phyloP scores from a whole-genome alignment of 1,284 basidiomycete species.

The Apiotrichum veenhuisii region DNA sequence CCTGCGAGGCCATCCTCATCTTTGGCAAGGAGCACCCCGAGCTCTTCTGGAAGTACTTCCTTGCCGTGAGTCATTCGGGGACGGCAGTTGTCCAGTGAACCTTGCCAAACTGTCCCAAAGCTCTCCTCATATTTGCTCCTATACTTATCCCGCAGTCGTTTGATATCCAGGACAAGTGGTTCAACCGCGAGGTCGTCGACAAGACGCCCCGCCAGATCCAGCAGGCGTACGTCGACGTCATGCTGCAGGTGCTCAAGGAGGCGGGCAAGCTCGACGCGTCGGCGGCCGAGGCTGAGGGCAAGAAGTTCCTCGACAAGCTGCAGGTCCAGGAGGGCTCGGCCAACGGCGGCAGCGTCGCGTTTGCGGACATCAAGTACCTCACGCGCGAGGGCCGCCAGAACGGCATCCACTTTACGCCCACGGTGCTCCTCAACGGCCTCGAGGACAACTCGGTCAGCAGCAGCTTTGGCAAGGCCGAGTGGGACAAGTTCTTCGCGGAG shows the following conservation, averaged over 20 bases:
- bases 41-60: constrained; percentile 72
- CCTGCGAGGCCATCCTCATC: constrained; percentile 77
- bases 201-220: constrained; percentile 52
- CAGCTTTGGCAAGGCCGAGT: constrained; percentile 77
- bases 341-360: constrained; percentile 54
- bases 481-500: constrained; percentile 69
- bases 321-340: constrained; percentile 28
- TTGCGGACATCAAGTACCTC: constrained; percentile 14
- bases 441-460: constrained; percentile 74
- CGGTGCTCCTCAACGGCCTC: constrained; percentile 80
- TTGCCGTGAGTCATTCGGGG: constrained; percentile 55
- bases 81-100: background rate
- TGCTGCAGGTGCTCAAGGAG: constrained; percentile 42
- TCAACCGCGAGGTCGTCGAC: constrained; percentile 66
- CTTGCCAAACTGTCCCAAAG: background rate
- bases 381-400: constrained; percentile 88
- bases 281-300: constrained; percentile 28
- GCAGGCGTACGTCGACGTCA: constrained; percentile 46
- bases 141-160: constrained; percentile 59
- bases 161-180: constrained; percentile 63
- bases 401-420: constrained; percentile 85
- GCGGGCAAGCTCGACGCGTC: constrained; percentile 26
- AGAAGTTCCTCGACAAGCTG: constrained; percentile 36
- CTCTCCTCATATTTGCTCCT: constrained; percentile 5
- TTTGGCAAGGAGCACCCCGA: constrained; percentile 66